Base-by-base conservation (phyloP, 371 early-diverging fungal genomes). In the Chytridiales sp. region DNA sequence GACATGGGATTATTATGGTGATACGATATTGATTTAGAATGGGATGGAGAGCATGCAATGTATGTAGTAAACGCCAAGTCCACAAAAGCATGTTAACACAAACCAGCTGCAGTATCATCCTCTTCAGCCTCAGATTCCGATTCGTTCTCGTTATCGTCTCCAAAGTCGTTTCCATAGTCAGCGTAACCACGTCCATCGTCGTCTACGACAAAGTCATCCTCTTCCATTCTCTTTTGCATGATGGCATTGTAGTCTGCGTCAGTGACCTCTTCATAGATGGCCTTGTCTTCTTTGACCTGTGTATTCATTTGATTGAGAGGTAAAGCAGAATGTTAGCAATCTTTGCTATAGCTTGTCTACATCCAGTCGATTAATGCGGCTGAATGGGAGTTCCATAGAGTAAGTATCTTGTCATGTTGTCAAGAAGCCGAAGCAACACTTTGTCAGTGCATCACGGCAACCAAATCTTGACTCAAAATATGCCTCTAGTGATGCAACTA, bases 131-230 rank as follows among this genome's bases (percentile, higher is more conserved):
- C 66, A 21, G 58, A 64, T 3, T 68, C 74, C 6, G 62, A 61
- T 0, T 61, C 69, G 35, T 48, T 59, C n/a, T 68, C 66, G 11
- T 64, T 62, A 15, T 62, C 66, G 29, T 61, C 56, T 17, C 31
- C 57, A 15, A 27, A 79, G 42, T 87, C 85, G 31, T 86, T 71
- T 1, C 85, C 90, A 60, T 86, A 69, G 56, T 89, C 91, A n/a
- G 79, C 78, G 47, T 91, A 90, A 15, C 90, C 92, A 6, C 76
- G 77, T n/a, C 87, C 87, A 57, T 95, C 92, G 61, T 90, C 94
- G 62, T 90, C 89, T 29, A 82, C 87, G 3, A 90, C 86, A 77
- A 93, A 93, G 47, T 91, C 86, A 31, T 88, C 85, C 81, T 38
- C 65, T 30, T 74, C 65, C 19, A 73, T 24, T 32, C 55, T 35